phyloP scores from a whole-genome alignment of 208 protist species.

The Trypanosoma melophagium region DNA sequence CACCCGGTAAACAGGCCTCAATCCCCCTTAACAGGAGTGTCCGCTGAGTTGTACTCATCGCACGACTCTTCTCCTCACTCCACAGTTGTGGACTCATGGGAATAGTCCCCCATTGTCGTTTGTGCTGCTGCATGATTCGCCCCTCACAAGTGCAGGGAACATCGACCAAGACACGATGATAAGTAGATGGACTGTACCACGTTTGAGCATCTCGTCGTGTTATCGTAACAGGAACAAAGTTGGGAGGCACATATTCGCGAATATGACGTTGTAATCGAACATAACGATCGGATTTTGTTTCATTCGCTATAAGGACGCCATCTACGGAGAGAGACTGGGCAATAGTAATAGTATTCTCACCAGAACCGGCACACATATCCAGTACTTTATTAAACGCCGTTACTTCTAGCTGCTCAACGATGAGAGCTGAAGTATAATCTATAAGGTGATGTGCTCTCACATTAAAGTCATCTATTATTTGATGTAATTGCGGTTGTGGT shows the following conservation, averaged over 20 bases:
- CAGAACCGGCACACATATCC: constrained; percentile 80
- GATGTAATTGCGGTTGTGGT: constrained; percentile 4
- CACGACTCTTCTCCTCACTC: constrained; percentile 34
- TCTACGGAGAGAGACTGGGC: constrained; percentile 71
- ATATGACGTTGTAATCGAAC: constrained; percentile 67
- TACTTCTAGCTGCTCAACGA: constrained; percentile 80
- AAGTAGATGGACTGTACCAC: constrained; percentile 65
- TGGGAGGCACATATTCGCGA: constrained; percentile 66
- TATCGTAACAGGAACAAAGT: constrained; percentile 55
- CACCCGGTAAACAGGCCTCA: constrained; percentile 71
- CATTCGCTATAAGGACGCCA: constrained; percentile 75
- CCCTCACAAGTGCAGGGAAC: constrained; percentile 93
- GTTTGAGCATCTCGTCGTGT: constrained; percentile 72
- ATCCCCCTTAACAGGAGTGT: constrained; percentile 70
- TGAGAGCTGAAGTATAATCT: constrained; percentile 72
- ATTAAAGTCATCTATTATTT: constrained; percentile 46
- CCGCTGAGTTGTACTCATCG: constrained; percentile 56
- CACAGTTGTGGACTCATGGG: constrained; percentile 52
- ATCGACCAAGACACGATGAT: constrained; percentile 87
- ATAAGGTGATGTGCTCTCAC: constrained; percentile 77
- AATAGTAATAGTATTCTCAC: constrained; percentile 77
- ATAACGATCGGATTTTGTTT: constrained; percentile 57
- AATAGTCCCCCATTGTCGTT: constrained; percentile 15
- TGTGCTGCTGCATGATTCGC: constrained; percentile 76
- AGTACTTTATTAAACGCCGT: constrained; percentile 71